Evolutionary conservation across 2,329 filamentous ascomycete species (phyloP).

Genomic region (Periconia sp.): DNA sequence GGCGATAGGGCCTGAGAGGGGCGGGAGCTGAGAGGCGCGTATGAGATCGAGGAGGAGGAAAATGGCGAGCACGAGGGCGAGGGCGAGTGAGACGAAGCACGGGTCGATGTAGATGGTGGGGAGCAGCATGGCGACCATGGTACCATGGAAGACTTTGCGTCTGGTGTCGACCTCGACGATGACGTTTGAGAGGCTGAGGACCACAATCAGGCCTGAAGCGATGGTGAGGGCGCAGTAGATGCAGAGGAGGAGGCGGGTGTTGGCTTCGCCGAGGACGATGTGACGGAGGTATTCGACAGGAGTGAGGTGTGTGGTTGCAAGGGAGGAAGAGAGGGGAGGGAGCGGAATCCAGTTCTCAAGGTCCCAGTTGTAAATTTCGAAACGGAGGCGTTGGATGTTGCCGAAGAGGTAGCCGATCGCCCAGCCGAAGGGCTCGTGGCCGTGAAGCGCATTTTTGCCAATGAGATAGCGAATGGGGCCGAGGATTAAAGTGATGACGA

Average conservation of each 20-base stretch:
- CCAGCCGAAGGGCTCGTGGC: conserved; percentile 87
- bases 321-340: conserved; percentile 48
- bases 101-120: conserved; percentile 87
- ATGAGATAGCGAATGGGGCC: conserved; percentile 73
- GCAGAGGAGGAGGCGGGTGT: conserved; percentile 74
- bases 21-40: conserved; percentile 86
- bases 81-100: conserved; percentile 74
- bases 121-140: conserved; percentile 95
- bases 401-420: conserved; percentile 87
- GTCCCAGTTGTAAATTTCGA: conserved; percentile 68
- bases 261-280: conserved; percentile 70
- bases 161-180: conserved; percentile 88
- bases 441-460: conserved; percentile 64
- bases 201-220: conserved; percentile 68
- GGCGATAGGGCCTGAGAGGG: conserved; percentile 82
- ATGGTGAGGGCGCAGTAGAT: conserved; percentile 75
- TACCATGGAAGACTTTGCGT: conserved; percentile 96
- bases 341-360: conserved; percentile 76
- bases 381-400: conserved; percentile 70
- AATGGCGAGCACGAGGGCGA: conserved; percentile 76
- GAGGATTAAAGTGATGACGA: conserved; percentile 67
- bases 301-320: conserved; percentile 9
- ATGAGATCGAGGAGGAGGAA: conserved; percentile 90
- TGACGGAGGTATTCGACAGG: conserved; percentile 66
- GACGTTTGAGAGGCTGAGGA: conserved; percentile 71